Evolutionary conservation across 2,329 filamentous ascomycete species (phyloP), one percentile per base, ranked within the genome.

Genomic region (Rugonectria rugulosa): DNA sequence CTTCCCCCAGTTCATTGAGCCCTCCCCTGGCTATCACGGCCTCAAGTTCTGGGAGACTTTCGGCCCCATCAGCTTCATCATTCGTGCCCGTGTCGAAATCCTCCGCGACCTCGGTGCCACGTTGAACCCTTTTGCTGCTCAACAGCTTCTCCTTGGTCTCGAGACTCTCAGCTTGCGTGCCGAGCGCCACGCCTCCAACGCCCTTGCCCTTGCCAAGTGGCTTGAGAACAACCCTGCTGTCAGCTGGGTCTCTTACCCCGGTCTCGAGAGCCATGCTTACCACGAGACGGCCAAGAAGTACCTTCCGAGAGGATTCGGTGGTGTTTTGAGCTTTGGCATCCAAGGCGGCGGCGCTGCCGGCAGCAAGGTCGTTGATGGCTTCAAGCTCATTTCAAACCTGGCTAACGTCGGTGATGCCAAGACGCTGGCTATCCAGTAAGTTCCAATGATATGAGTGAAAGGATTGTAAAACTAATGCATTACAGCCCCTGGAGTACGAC

Each of bases 401-500:
- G 95, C 95, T 54, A 99, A 99, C 72, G 93, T 98, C 23, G 94
- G 94, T 54, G 94, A 98, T 73, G 91, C 90, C 43, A 98, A 98
- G 84, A 96, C 93, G 6, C 80, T 97, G 60, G 93, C 93, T 20
- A 96, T 97, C 66, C 93, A 97, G 75, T 77, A 47, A 66, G 75
- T 69, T 21, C 6, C 9, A 46, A 31, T 50, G 43, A 53, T 23
- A 15, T 9, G 14, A 42, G 21, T 3, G 24, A 19, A 14, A 36
- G 23, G 11, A 6, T 17, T 4, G 21, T 15, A 6, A 8, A 19
- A 11, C 53, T 56, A 34, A 56, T 24, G 8, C 8, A 15, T 7
- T 23, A 6, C 11, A 77, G 75, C 76, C 94, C 94, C 19, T 97
- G 92, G 91, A 90, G 88, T 6, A 97, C 94, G 3, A 98, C 94